Conservation (phyloP, 306 rosid genomes). For the Delonix regia region DNA sequence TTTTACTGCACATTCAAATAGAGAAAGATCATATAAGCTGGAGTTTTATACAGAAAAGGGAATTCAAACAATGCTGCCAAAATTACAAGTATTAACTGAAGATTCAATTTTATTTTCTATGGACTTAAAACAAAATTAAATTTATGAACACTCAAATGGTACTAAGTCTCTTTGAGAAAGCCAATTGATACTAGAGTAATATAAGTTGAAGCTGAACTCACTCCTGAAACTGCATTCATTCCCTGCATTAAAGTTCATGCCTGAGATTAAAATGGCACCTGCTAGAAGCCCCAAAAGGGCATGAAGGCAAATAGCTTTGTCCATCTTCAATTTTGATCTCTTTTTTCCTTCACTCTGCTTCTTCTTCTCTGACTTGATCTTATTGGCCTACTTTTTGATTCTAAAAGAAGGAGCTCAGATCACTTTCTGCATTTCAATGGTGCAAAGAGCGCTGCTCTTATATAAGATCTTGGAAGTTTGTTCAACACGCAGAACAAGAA, state of each 20-base stretch:
- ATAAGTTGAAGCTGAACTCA: slow-evolving; percentile 13
- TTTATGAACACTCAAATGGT: neutral
- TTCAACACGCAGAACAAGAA: slow-evolving; percentile 6
- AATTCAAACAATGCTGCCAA: no score
- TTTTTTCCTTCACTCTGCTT: no score
- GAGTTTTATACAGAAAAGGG: no score
- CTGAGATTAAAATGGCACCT: slow-evolving; percentile 35
- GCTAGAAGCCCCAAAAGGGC: slow-evolving; percentile 35
- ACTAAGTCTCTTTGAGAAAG: neutral
- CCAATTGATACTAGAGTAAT: no score
- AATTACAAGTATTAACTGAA: neutral
- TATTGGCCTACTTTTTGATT: neutral
- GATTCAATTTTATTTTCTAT: no score
- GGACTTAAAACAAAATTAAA: no score
- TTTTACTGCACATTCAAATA: slow-evolving; percentile 15
- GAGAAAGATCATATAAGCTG: neutral
- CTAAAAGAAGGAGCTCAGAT: neutral
- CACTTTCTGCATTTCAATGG: slow-evolving; percentile 9
- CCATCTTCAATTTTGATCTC: slow-evolving; percentile 9
- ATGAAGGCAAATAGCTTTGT: slow-evolving; percentile 29
- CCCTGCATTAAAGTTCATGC: slow-evolving; percentile 9
- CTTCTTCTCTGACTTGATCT: no score
- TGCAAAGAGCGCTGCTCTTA: neutral
- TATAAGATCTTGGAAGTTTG: slow-evolving; percentile 18
- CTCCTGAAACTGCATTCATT: slow-evolving; percentile 27